Base-by-base conservation (phyloP, 371 early-diverging fungal genomes). In the Chytridiales sp. region DNA sequence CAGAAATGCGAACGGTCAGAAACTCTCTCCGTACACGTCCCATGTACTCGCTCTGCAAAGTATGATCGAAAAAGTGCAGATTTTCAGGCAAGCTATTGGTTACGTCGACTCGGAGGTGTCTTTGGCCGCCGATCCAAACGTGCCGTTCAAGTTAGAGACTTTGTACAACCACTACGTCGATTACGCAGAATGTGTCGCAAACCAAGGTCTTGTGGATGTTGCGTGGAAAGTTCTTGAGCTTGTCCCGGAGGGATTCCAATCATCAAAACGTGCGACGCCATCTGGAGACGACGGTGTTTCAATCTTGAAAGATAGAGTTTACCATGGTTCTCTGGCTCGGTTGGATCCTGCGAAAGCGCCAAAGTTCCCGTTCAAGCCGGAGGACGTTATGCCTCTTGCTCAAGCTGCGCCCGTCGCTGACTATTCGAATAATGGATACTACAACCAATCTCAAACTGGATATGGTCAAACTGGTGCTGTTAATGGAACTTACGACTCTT, bases 41-140 rank as follows among this genome's bases (percentile, higher is more conserved):
- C 82, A 77, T 26, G 78, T 76, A 3, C 58, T 73, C 19, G 68
- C 82, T 5, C 73, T 95, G 38, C 95, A 95, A 49, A 69, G 79
- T 38, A 72, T 95, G 42, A 83, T 96, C 40, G 95, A 95, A 69
- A 93, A 93, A 75, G 86, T 94, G 19, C 84, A 92, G 8, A 86
- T 96, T 17, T 92, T 93, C 83, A 82, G 92, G 35, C 87, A 87
- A 60, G 96, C 94, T 0, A 89, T 94, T 56, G 83, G 85, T 32
- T 95, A 85, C 72, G 83, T 85, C 19, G 92, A 91, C 56, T 56
- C 67, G 0, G 76, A 76, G 1, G 44, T 79, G 8, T 22, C 44
- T 6, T 29, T n/a, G n/a, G n/a, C 44, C 35, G 58, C 75, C 4
- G 68, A 67, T 24, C 68, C 70, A n/a, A 41, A 61, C 39, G 52